Evolutionary conservation across 2,329 filamentous ascomycete genomes (phyloP).

Genomic region (Scortechinia acanthostroma): DNA sequence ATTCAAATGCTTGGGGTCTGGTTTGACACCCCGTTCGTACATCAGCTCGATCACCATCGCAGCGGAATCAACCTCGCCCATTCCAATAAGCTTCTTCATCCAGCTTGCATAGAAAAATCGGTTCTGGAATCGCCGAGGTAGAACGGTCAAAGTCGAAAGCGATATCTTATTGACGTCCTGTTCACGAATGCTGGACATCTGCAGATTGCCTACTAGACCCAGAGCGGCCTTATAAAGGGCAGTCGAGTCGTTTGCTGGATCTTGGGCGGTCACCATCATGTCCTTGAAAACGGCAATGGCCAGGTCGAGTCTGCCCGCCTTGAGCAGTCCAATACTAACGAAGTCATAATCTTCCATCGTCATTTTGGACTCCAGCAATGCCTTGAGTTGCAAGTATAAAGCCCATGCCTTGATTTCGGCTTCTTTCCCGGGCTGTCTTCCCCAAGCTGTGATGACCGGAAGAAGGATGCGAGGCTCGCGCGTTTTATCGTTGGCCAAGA

Average conservation of each 20-base stretch:
- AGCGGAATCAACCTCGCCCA: slow-evolving; percentile 35
- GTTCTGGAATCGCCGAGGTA: slow-evolving; percentile 2
- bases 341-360: slow-evolving; percentile 1
- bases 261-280: background rate
- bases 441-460: background rate
- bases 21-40: slow-evolving; percentile 42
- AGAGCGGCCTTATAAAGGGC: background rate
- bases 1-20: slow-evolving; percentile 44
- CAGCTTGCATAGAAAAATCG: slow-evolving; percentile 1
- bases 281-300: slow-evolving; percentile 1
- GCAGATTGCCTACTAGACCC: background rate
- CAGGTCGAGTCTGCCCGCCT: background rate
- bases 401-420: background rate
- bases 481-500: slow-evolving; percentile 17
- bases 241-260: slow-evolving; percentile 1
- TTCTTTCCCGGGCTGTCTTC: background rate
- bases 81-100: slow-evolving; percentile 2
- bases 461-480: slow-evolving; percentile 25
- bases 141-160: background rate
- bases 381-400: background rate
- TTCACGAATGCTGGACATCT: background rate
- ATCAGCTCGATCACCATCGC: slow-evolving; percentile 46
- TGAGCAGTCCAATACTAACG: background rate
- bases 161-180: background rate
- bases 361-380: background rate